phyloP scores from a whole-genome alignment of 2,329 filamentous ascomycete species.

The Macrophomina tecta region DNA sequence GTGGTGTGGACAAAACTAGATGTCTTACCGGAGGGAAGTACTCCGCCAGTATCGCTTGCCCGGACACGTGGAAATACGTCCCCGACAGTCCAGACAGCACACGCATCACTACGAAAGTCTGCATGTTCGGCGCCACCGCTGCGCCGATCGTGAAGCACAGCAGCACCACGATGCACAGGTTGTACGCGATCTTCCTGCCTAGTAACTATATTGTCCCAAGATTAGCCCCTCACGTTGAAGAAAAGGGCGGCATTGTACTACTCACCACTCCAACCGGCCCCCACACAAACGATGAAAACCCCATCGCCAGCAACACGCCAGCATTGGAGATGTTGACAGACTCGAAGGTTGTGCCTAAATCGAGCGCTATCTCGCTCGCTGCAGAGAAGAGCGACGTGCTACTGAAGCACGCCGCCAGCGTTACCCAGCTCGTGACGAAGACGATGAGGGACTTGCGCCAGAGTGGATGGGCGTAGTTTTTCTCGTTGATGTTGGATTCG shows the following conservation, averaged over 20 bases:
- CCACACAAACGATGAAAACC: constrained; percentile 31
- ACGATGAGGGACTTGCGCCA: constrained; percentile 49
- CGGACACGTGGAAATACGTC: constrained; percentile 33
- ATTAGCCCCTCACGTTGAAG: no score
- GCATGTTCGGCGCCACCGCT: constrained; percentile 29
- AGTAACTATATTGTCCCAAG: constrained; percentile 25
- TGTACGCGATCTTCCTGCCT: constrained; percentile 30
- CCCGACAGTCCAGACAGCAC: constrained; percentile 32
- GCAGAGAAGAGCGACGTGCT: constrained; percentile 51
- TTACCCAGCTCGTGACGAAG: constrained; percentile 51
- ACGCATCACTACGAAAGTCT: constrained; percentile 32
- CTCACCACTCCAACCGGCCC: constrained; percentile 31
- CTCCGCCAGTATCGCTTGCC: constrained; percentile 33
- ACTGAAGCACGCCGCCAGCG: constrained; percentile 50
- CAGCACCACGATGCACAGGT: constrained; percentile 29
- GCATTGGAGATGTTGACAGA: constrained; percentile 31
- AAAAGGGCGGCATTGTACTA: not conserved
- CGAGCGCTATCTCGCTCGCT: constrained; percentile 47
- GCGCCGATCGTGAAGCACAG: constrained; percentile 32
- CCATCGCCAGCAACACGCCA: constrained; percentile 33
- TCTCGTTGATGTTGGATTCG: constrained; percentile 6
- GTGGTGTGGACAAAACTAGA: not conserved
- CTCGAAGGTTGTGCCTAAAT: constrained; percentile 43
- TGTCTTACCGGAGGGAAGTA: constrained; percentile 32
- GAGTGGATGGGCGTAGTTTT: constrained; percentile 25